Conservation (phyloP, 2,329 filamentous ascomycete genomes). For the Exophiala calicioides region DNA sequence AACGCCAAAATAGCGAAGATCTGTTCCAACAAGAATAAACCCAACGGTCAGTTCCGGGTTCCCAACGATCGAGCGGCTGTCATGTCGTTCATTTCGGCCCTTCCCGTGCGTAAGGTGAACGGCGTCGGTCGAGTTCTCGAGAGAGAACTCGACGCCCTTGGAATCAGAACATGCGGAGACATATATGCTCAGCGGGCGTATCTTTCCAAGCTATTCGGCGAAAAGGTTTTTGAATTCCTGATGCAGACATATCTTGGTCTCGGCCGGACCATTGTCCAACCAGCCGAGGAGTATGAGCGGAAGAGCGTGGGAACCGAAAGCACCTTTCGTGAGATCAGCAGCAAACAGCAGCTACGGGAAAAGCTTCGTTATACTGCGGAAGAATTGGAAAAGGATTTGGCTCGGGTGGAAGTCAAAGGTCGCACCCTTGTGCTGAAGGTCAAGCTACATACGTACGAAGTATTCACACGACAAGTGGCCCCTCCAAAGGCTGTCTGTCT, state of each 20-base stretch:
- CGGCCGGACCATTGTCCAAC: conserved; percentile 80
- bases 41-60: conserved; percentile 84
- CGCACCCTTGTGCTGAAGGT: conserved; percentile 90
- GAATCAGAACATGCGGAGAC: conserved; percentile 84
- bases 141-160: conserved; percentile 82
- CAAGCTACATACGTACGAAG: conserved; percentile 92
- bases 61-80: conserved; percentile 71
- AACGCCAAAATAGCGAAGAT: conserved; percentile 96
- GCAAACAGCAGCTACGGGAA: conserved; percentile 66
- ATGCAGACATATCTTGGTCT: conserved; percentile 82
- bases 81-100: conserved; percentile 78
- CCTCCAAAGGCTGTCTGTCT: conserved; percentile 69
- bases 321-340: conserved; percentile 80
- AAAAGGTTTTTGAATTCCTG: conserved; percentile 87
- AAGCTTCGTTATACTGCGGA: conserved; percentile 81
- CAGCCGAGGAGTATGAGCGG: conserved; percentile 83
- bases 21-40: conserved; percentile 92
- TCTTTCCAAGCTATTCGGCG: conserved; percentile 77
- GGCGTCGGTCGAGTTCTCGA: conserved; percentile 94
- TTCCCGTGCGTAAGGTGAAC: conserved; percentile 89
- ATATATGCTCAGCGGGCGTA: conserved; percentile 76
- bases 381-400: conserved; percentile 83
- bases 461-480: conserved; percentile 78
- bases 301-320: conserved; percentile 94
- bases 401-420: conserved; percentile 77